Evolutionary conservation across 2,329 filamentous ascomycete species (phyloP), one percentile per base, ranked within the genome.

Genomic region (Colletotrichum lini): DNA sequence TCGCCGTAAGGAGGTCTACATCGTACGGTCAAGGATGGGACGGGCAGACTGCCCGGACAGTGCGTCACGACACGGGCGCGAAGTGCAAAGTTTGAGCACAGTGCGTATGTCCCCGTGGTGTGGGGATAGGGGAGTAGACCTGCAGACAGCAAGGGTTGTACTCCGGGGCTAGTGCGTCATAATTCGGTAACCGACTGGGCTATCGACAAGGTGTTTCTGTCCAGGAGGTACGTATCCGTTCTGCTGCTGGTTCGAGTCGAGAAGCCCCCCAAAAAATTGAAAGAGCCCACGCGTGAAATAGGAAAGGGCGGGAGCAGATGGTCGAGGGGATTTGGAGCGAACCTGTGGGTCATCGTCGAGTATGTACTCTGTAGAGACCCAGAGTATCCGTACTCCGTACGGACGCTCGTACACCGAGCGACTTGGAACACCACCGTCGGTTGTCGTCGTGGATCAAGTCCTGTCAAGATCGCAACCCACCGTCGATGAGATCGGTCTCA

Each of bases 81-180:
- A 56, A 26, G 47, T 62, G 58, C 64, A 71, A 42, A 68, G 16
- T 58, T 67, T 54, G 38, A 53, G 57, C 65, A 71, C 68, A 71
- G 68, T 71, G 68, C 59, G 38, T 15, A 15, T 26, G 35, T 3
- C 1, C 15, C 12, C 10, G n/a, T 56, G 50, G 42, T 44, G 60
- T 35, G 38, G 52, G 38, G 40, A 44, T 42, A 59, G 49, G 44
- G 50, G 35, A 59, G 38, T 38, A 61, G 4, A 38, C 21, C 4
- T 49, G 44, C 63, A 21, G 35, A 40, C 35, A 40, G 52, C 65
- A 68, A 30, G 68, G 65, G 53, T 35, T 40, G 52, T 40, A 52
- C 52, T 62, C 68, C 58, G 38, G 52, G 64, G 53, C 58, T 63
- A 68, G 65, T 71, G 68, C 68, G 65, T 71, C 68, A 68, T 68